Base-by-base conservation (phyloP, 2,329 filamentous ascomycete species). In the Fragosphaeria purpurea region DNA sequence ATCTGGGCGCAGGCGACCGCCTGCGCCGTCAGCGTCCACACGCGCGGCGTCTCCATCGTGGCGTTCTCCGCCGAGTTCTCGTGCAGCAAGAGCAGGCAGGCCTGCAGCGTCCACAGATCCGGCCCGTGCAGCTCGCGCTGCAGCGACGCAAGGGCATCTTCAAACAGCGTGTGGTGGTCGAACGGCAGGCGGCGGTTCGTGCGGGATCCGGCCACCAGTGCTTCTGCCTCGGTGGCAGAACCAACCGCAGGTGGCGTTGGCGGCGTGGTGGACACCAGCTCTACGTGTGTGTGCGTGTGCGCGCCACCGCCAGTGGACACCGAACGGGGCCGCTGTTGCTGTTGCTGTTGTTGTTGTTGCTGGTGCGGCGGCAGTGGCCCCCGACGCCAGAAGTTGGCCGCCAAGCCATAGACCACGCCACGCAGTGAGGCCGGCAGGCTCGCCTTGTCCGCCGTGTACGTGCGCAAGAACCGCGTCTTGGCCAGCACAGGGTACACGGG, bases 101-200 rank as follows among this genome's bases (percentile, higher is more conserved):
- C 70, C 60, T 74, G 72, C n/a, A 74, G 54, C 7, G 67, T 69
- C 48, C 65, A 69, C 4, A 75, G 60, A 34, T 73, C 71, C 0
- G 72, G 71, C 0, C 71, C 69, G 41, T 74, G 69, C 0, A 74
- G 61, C 52, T 75, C 72, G 3, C 70, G 63, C 30, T 71, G 63
- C 3, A 74, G 57, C 0, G 69, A 67, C 31, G 63, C 62, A 46
- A 72, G 68, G 1, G 70, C 70, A 44, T 68, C 63, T 34, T 69
- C 67, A 38, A 69, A 65, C 51, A 70, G 60, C 48, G 70, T 64
- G 32, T 71, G 65, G 54, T 74, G 70, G 48, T 66, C 54, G 40
- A 71, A 67, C 1, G 57, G 52, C 6, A 7, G 42, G 5, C 47
- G 44, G 5, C 47, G 44, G 37, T n/a, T 37, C 7, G 11, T 37